Evolutionary conservation across 2,329 filamentous ascomycete species (phyloP), one percentile per base, ranked within the genome.

Genomic region (Penicillium brasilianum): DNA sequence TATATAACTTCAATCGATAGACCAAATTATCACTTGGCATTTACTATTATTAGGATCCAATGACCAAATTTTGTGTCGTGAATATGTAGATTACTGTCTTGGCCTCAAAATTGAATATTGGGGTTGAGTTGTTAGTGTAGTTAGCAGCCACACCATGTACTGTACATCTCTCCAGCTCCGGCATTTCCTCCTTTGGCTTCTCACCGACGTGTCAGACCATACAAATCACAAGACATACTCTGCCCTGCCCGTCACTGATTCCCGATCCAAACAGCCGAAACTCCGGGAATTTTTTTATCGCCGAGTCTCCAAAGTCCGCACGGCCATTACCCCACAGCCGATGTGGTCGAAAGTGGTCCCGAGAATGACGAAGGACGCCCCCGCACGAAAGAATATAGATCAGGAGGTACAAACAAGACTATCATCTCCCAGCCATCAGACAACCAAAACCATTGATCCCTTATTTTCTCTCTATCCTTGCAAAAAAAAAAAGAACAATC

Each of bases 281-380:
- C 20, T 11, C n/a, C n/a, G n/a, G 25, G 25, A 46, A 34, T 10
- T 34, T n/a, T 7, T 28, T 28, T 56, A 56, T 22, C 30, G 30
- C 32, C 25, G 18, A 49, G 30, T 3, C 18, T 9, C 43, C 34
- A n/a, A 55, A 46, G 43, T n/a, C 54, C 28, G 36, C 36, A 37
- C 25, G 30, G 28, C 9, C 18, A 13, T 37, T 50, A 50, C 55
- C 51, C 62, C 56, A 55, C 54, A 62, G 43, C 65, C 65, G 65
- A 66, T 62, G 65, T 65, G 65, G 65, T 56, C 63, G 18, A 69
- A 71, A 63, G 63, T 68, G 66, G 67, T 65, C 69, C 69, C 68
- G 66, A 71, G 57, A 48, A 14, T 30, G 14, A 20, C 30, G 55
- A n/a, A n/a, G n/a, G n/a, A n/a, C n/a, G n/a, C n/a, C 51, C 55